A percentile compares a stretch with the other conserved stretches of the same genome.
phyloP scores from a whole-genome alignment of 768 basidiomycete species.

The Leccinum barrowsii region DNA sequence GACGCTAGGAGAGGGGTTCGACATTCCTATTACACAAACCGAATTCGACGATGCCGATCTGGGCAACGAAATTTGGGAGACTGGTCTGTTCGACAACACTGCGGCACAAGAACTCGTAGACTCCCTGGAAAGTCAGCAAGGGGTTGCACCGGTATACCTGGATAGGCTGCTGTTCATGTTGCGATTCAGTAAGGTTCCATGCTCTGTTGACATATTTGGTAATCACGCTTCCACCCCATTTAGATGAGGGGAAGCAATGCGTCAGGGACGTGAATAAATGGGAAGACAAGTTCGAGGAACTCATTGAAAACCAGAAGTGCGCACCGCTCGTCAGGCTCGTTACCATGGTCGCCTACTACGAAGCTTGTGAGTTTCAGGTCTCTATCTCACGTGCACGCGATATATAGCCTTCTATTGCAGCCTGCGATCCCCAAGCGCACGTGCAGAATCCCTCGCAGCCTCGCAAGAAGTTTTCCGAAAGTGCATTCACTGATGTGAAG shows the following conservation, averaged over 20 bases:
- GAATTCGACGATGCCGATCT: constrained; percentile 4
- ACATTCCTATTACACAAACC: constrained; percentile 12
- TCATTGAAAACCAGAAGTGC: constrained; percentile 12
- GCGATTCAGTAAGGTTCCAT: constrained; percentile 14
- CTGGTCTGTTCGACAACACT: constrained; percentile 18
- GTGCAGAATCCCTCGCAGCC: background rate
- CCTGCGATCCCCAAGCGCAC: background rate
- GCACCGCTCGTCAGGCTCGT: constrained; percentile 20
- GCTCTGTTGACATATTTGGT: background rate
- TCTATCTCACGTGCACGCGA: background rate
- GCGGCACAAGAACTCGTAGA: constrained; percentile 13
- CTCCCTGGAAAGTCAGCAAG: constrained; percentile 10
- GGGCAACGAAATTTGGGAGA: constrained; percentile 17
- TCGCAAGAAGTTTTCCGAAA: background rate
- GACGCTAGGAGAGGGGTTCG: constrained; percentile 22
- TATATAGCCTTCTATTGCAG: background rate
- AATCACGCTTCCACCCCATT: background rate
- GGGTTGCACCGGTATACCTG: constrained; percentile 17
- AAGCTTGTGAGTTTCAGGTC: constrained; percentile 14
- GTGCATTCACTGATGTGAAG: constrained; percentile 12
- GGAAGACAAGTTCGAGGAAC: constrained; percentile 6
- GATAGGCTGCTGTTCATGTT: constrained; percentile 21
- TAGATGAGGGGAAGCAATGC: constrained; percentile 21
- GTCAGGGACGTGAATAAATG: constrained; percentile 14
- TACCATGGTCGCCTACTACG: constrained; percentile 21